Base-by-base conservation (phyloP, 768 basidiomycete genomes). In the Rhodosporidiobolus sp. region DNA sequence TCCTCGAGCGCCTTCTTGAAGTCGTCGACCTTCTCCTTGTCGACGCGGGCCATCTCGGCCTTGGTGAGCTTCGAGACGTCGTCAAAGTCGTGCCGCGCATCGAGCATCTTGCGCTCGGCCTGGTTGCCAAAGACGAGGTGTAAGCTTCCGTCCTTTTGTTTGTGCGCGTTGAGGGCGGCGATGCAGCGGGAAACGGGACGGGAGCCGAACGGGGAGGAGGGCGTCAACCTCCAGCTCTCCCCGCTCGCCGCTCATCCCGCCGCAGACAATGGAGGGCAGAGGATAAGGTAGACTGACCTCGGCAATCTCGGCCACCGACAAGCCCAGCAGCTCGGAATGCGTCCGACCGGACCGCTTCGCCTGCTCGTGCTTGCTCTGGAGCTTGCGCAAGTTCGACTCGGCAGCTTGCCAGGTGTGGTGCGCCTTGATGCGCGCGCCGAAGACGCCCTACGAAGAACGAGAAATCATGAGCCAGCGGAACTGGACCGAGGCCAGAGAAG, bases 11-110 rank as follows among this genome's bases (percentile, higher is more conserved):
- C 85, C 55, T 86, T 84, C 81, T 94, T 94, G 81, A 98, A 96
- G 80, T 98, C 95, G 59, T 92, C 90, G 34, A 98, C 86, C 54
- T 94, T 87, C 81, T 96, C 95, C 79, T 88, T 87, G 82, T 99
- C 95, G 79, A 98, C 97, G 54, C 95, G 84, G 9, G 87, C 87
- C 74, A 94, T 87, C 82, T 99, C 96, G 8, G 86, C 83, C 81
- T 98, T 98, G 76, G 93, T 88, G 28, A 96, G 83, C 75, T 89
- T 89, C 28, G 92, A 91, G 20, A 89, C 89, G 30, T 90, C 86
- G 55, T 97, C 94, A 79, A 90, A 99, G 74, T 96, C 95, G 62
- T 87, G 87, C 79, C 90, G 91, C 0, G 90, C 86, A 58, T 95
- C 92, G 55, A 90, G 81, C 8, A 90, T 88, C 28, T 88, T 87